Percentiles rank a stretch among this genome's conserved stretches.
Evolutionary conservation across 2,329 filamentous ascomycete genomes (phyloP).

Genomic region (Trichoderma brevicompactum): DNA sequence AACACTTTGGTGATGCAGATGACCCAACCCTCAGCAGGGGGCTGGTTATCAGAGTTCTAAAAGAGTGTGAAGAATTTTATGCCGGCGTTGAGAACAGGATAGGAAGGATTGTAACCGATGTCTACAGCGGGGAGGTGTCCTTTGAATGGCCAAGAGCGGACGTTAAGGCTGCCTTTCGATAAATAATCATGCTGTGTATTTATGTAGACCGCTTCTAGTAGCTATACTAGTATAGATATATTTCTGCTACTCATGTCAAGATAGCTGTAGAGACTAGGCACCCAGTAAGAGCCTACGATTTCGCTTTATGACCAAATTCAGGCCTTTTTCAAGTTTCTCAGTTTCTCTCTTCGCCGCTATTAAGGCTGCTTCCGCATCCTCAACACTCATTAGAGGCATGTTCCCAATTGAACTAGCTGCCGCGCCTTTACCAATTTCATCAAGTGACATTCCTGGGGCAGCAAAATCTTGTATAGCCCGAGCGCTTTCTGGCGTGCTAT

Average conservation of each 20-base stretch:
- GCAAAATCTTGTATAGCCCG: constrained; percentile 44
- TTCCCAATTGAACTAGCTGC: constrained; percentile 43
- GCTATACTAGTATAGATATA: too few relatives aligned
- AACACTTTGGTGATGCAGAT: constrained; percentile 92
- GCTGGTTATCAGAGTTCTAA: constrained; percentile 61
- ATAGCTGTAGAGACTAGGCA: neutral
- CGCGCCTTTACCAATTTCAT: constrained; percentile 40
- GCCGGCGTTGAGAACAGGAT: constrained; percentile 65
- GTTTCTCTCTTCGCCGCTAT: constrained; percentile 60
- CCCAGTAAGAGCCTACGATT: constrained; percentile 60
- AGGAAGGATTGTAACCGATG: constrained; percentile 61
- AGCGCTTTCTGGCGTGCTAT: constrained; percentile 45
- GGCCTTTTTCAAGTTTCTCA: constrained; percentile 64
- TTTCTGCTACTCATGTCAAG: too few relatives aligned
- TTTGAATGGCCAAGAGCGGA: constrained; percentile 70
- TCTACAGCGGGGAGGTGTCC: constrained; percentile 67
- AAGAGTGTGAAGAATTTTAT: constrained; percentile 67
- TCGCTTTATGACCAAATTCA: constrained; percentile 63
- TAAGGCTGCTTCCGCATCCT: constrained; percentile 65
- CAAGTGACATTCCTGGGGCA: constrained; percentile 36
- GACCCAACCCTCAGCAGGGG: constrained; percentile 67
- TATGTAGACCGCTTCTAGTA: neutral
- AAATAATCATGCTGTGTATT: constrained; percentile 10
- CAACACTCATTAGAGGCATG: constrained; percentile 62
- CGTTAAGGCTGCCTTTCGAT: constrained; percentile 62